Base-by-base conservation (phyloP, 2,329 filamentous ascomycete species). In the Xylariaceae sp. region DNA sequence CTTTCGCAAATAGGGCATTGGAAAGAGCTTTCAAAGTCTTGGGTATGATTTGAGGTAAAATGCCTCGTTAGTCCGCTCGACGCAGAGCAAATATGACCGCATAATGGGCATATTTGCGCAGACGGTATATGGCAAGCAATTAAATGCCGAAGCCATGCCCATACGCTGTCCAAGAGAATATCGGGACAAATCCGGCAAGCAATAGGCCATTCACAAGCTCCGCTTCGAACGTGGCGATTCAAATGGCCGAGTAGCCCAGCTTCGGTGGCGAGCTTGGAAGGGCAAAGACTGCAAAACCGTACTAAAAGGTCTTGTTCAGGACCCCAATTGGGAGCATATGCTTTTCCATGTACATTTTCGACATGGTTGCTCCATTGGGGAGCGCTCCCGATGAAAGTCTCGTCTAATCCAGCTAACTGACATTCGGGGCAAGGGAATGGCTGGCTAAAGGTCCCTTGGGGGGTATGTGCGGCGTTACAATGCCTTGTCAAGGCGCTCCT, bases 321-420 rank as follows among this genome's bases (percentile, higher is more conserved):
- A 10, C 17, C 36, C 20, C n/a, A 42, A 42, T 42, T 42, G n/a
- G 12, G 32, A 29, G 40, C 22, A 42, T 42, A 8, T 7, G 8
- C 32, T 42, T 42, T 42, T 42, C 21, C 11, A 20, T 42, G n/a
- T 27, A 42, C 22, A 14, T 7, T 42, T 42, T 42, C n/a, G 17
- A 42, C 27, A 42, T 36, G 22, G 11, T 42, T 42, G 10, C 32
- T 42, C n/a, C 14, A 42, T 36, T 36, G n/a, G 10, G 21, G 23
- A 42, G 40, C 27, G 27, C 14, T 36, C 2, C 14, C 21, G 12
- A 42, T 42, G 10, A 42, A 25, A n/a, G 12, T 42, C 11, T 42
- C 20, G n/a, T 36, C 14, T 19, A 42, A 17, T 36, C n/a, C n/a
- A 35, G 27, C 6, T 17, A 36, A 42, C 22, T 36, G n/a, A 42